phyloP scores from a whole-genome alignment of 1,139 yeast species.

The Torulaspora globosa region DNA sequence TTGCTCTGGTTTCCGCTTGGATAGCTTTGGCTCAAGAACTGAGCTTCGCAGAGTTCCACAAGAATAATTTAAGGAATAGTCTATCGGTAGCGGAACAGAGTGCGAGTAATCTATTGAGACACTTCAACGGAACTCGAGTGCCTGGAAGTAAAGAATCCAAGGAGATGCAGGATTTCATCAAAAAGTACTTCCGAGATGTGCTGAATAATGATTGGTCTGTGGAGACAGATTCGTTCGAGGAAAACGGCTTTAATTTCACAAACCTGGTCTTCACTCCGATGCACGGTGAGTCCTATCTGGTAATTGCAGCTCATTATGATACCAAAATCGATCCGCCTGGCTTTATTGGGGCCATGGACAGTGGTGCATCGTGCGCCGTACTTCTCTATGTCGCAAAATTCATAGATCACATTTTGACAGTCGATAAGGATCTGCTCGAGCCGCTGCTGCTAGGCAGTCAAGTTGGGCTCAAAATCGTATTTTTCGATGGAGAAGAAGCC shows the following conservation, averaged over 20 bases:
- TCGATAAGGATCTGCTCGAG: slow-evolving; percentile 7
- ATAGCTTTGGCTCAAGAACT: slow-evolving; percentile 2
- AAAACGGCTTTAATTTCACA: slow-evolving; percentile 42
- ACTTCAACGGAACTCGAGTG: slow-evolving; percentile 40
- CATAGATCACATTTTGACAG: slow-evolving; percentile 22
- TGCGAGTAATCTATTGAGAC: slow-evolving; percentile 22
- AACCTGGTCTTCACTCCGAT: slow-evolving; percentile 42
- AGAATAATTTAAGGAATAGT: slow-evolving; percentile 12
- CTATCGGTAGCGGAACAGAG: slow-evolving; percentile 14
- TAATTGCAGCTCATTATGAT: slow-evolving; percentile 55
- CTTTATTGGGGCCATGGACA: slow-evolving; percentile 56
- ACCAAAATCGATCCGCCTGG: slow-evolving; percentile 48
- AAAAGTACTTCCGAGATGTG: slow-evolving; percentile 26
- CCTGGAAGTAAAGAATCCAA: slow-evolving; percentile 47
- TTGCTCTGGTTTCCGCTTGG: not conserved
- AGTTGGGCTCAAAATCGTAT: slow-evolving; percentile 46
- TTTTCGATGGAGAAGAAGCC: slow-evolving; percentile 62
- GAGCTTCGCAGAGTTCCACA: slow-evolving; percentile 7
- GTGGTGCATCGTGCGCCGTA: slow-evolving; percentile 55
- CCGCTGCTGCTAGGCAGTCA: slow-evolving; percentile 18
- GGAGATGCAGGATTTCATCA: slow-evolving; percentile 41
- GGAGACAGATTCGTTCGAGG: slow-evolving; percentile 42
- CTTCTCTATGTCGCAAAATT: slow-evolving; percentile 44
- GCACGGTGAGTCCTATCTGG: slow-evolving; percentile 37
- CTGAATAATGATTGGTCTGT: slow-evolving; percentile 39